Percentiles rank a stretch among this genome's conserved stretches.
phyloP scores from a whole-genome alignment of 495 filamentous ascomycete genomes.

The Tuber melanosporum region DNA sequence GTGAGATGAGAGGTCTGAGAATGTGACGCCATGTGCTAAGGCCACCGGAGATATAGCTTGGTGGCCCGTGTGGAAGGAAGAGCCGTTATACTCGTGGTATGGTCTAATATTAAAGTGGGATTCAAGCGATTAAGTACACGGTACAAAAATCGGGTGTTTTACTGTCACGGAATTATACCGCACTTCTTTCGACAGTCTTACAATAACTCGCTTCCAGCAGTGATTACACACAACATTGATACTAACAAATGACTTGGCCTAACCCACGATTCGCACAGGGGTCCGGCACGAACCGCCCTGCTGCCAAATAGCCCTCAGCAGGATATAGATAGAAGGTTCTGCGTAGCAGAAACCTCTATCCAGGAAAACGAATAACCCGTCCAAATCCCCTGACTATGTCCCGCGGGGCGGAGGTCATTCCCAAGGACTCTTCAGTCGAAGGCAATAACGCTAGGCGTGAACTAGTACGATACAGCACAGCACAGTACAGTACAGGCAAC shows the following conservation, averaged over 20 bases:
- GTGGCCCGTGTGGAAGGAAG: too few relatives aligned
- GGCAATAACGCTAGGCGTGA: too few relatives aligned
- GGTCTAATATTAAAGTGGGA: neutral
- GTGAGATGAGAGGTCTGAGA: neutral
- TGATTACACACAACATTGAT: neutral
- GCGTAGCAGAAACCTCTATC: too few relatives aligned
- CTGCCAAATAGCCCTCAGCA: neutral
- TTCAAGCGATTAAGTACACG: neutral
- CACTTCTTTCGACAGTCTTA: neutral
- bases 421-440: too few relatives aligned
- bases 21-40: neutral
- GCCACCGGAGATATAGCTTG: neutral
- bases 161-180: neutral
- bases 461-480: too few relatives aligned
- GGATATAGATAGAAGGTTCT: too few relatives aligned
- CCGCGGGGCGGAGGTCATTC: too few relatives aligned
- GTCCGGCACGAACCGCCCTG: neutral
- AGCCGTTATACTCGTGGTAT: neutral
- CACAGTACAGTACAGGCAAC: too few relatives aligned
- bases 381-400: too few relatives aligned
- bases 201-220: neutral
- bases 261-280: neutral
- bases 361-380: too few relatives aligned
- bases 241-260: too few relatives aligned
- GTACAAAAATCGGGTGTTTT: neutral